Base-by-base conservation (phyloP, 176 grass and related monocot genomes). In the Themeda triandra region DNA sequence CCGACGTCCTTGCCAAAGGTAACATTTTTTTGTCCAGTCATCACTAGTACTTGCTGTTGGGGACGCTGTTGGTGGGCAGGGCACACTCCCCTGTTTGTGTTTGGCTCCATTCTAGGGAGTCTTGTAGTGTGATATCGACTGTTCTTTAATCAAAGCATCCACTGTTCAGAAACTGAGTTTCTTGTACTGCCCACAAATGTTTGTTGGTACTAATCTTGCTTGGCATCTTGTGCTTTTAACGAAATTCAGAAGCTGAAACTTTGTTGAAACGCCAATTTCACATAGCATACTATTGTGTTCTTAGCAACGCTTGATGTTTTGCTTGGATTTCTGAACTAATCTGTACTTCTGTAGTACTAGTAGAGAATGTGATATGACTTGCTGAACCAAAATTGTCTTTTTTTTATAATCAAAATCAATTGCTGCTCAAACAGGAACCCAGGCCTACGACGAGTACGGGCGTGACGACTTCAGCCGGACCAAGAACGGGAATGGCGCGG, bases 1-100 rank as follows among this genome's bases (percentile, higher is more conserved):
- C 62, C 51, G 92, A 92, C 67, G 83, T 86, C 76, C 79, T 91
- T 27, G 85, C 76, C 49, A 98, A 98, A 95, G 91, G 95, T 93
- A 36, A 78, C 13, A 0, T 1, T 13, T 69, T 53, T 80, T 29
- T 1, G 2, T 1, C 3, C 2, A 8, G 2, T 14, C 24, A 27
- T 4, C n/a, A 60, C 0, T 0, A 25, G 58, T 10, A 63, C 25
- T 63, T 29, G 23, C 1, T 58, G 19, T 58, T 2, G 49, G n/a
- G n/a, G n/a, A n/a, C 13, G 6, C 6, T 53, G 49, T 53, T 53
- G 49, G 54, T 59, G 54, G 23, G 54, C 54, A 59, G 54, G 54
- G 54, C 54, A 59, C 21, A 24, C 23, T 10, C 54, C 54, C 54
- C 60, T 63, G 11, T 63, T 69, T 39, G 0, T 69, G 44, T 37